Base-by-base conservation (phyloP, 495 filamentous ascomycete species). In the Penicillium canariense region DNA sequence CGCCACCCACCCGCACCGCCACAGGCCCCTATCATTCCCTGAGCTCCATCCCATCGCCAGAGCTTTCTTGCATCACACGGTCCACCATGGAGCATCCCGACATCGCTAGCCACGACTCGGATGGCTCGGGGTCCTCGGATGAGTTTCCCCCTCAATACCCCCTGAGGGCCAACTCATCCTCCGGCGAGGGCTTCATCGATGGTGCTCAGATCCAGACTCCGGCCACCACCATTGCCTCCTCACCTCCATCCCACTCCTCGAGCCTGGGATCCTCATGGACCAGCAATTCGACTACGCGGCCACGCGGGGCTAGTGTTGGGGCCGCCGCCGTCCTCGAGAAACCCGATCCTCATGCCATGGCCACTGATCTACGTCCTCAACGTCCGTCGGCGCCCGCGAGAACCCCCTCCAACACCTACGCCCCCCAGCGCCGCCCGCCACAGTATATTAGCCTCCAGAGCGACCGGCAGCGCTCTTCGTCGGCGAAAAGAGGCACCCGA, bases 371-470 rank as follows among this genome's bases (percentile, higher is more conserved):
- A 43, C 70, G 73, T 43, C 54, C 73, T 30, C 84, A 86, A 59
- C 78, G 85, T 58, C 85, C 85, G 12, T 77, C 75, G 22, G 82
- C 69, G 9, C 85, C 85, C 25, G 77, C 80, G 50, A 72, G 86
- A 56, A 86, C 84, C 23, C 87, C 86, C 2, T 88, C 85, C 18
- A 87, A 78, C 60, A 88, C 87, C 35, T 90, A 90, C 63, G 84
- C 84, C n/a, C 87, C 87, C 31, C 77, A 87, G 30, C 81, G 89
- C n/a, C 78, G 85, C 50, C 89, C 88, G 40, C 68, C 81, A n/a
- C 83, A 86, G 52, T 81, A 78, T 58, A 76, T 81, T 52, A 78
- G 69, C 59, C 69, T 76, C 43, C 75, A 77, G 57, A 72, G 63
- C 55, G 74, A 75, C 58, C 73, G 76, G 34, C 76, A 78, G 53